These are phyloP conservation scores for Backusella circina DNA, from an alignment of 192 early-diverging fungal species.

Conservation along the genomic window DNA sequence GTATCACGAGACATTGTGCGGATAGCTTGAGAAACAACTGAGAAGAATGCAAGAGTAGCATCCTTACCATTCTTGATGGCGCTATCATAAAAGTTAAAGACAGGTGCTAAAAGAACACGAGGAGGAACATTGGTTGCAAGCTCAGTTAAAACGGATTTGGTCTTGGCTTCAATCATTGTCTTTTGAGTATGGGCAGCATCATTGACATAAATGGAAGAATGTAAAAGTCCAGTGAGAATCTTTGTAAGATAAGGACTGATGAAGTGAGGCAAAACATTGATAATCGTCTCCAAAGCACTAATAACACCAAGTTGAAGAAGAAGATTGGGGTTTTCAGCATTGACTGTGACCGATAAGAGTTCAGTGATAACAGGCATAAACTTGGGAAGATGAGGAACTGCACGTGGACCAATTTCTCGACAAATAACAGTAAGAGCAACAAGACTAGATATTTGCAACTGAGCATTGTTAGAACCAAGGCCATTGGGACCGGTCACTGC, in stretches of 20 bases:
- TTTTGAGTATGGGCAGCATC: conserved; percentile 34
- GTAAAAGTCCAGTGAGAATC: conserved; percentile 53
- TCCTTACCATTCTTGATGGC: conserved; percentile 51
- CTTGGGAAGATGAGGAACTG: conserved; percentile 77
- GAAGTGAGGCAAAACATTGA: conserved; percentile 70
- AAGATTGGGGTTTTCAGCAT: conserved; percentile 42
- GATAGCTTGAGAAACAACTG: conserved; percentile 65
- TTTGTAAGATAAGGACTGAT: conserved; percentile 66
- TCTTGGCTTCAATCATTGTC: conserved; percentile 38
- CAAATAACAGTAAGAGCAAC: conserved; percentile 56
- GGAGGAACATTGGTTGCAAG: conserved; percentile 58
- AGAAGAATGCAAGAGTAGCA: conserved; percentile 60
- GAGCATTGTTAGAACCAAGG: conserved; percentile 42
- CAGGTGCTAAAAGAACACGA: conserved; percentile 59
- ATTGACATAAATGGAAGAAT: conserved; percentile 40
- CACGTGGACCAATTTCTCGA: conserved; percentile 70
- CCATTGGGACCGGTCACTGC: conserved; percentile 41
- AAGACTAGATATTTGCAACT: conserved; percentile 50
- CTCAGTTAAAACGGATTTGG: conserved; percentile 39
- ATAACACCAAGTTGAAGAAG: conserved; percentile 54
- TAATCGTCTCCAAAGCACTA: conserved; percentile 49
- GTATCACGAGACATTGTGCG: conserved; percentile 57
- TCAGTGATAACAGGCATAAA: conserved; percentile 78
- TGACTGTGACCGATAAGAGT: conserved; percentile 40
- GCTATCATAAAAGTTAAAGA: conserved; percentile 49